These are phyloP conservation scores for Brettanomyces nanus DNA, from an alignment of 805 yeast species.

Conservation along the genomic window DNA sequence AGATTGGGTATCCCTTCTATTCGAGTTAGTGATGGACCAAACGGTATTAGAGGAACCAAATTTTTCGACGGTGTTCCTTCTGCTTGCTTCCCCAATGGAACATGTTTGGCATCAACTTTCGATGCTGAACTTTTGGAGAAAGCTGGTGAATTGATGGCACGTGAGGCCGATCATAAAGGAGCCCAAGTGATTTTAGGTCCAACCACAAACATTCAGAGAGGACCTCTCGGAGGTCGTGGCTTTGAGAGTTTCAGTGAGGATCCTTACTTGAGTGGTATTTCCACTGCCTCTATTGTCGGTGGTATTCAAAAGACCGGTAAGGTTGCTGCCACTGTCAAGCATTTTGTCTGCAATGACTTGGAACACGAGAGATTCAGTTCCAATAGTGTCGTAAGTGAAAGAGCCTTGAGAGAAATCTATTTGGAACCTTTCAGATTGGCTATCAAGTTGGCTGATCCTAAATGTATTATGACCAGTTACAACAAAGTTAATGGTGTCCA, in stretches of 20 bases:
- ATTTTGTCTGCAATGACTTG: conserved; percentile 55
- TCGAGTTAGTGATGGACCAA: conserved; percentile 37
- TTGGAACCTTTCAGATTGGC: conserved; percentile 58
- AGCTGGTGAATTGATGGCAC: conserved; percentile 35
- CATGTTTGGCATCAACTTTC: conserved; percentile 38
- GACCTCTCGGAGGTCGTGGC: conserved; percentile 38
- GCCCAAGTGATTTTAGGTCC: conserved; percentile 33
- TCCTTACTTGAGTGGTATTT: conserved; percentile 34
- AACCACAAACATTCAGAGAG: conserved; percentile 32
- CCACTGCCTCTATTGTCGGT: conserved; percentile 39
- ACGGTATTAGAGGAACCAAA: conserved; percentile 38
- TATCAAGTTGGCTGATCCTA: conserved; percentile 42
- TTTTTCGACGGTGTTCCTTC: conserved; percentile 34
- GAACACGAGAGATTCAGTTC: conserved; percentile 46
- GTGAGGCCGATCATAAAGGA: conserved; percentile 36
- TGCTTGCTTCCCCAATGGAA: conserved; percentile 40
- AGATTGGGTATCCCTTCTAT: conserved; percentile 29
- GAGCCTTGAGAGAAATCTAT: conserved; percentile 61
- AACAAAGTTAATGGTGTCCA: conserved; percentile 57
- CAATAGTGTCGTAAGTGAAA: conserved; percentile 42
- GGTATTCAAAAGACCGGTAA: conserved; percentile 44
- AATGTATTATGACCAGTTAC: conserved; percentile 53
- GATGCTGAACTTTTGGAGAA: conserved; percentile 30
- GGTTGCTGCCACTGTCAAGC: conserved; percentile 52
- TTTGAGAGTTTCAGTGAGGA: conserved; percentile 38